Evolutionary conservation across 1,284 basidiomycete species (phyloP).

Genomic region (Ceratobasidium sp.): DNA sequence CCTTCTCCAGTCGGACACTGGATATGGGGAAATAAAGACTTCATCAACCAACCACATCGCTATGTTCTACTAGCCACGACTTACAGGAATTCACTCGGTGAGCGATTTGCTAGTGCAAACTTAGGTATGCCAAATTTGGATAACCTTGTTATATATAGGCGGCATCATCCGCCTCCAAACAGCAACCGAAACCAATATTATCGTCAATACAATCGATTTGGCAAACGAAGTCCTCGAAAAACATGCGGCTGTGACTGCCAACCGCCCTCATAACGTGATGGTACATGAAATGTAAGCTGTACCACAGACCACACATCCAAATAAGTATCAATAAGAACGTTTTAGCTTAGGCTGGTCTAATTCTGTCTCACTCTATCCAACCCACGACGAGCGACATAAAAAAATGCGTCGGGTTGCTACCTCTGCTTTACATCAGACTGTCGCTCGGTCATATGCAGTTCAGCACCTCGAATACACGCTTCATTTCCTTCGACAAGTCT

Average conservation of each 20-base stretch:
- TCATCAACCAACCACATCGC: not conserved
- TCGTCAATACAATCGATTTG: constrained; percentile 8
- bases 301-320: no score
- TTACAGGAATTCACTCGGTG: not conserved
- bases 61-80: not conserved
- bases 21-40: not conserved
- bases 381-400: no score
- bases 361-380: no score
- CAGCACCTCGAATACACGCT: no score
- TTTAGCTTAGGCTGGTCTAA: no score
- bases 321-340: no score
- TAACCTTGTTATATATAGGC: not conserved
- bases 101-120: not conserved
- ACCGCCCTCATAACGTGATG: constrained; percentile 22
- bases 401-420: no score
- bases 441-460: no score
- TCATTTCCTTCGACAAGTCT: no score
- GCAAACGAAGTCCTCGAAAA: constrained; percentile 12
- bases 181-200: not conserved
- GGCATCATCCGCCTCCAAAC: constrained; percentile 3
- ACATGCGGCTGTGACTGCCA: not conserved
- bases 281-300: constrained; percentile 6
- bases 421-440: no score
- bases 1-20: not conserved
- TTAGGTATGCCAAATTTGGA: no score